Percentiles rank a stretch among this genome's conserved stretches.
Evolutionary conservation across 768 basidiomycete genomes (phyloP).

Genomic region (Amanita pallidorosea): DNA sequence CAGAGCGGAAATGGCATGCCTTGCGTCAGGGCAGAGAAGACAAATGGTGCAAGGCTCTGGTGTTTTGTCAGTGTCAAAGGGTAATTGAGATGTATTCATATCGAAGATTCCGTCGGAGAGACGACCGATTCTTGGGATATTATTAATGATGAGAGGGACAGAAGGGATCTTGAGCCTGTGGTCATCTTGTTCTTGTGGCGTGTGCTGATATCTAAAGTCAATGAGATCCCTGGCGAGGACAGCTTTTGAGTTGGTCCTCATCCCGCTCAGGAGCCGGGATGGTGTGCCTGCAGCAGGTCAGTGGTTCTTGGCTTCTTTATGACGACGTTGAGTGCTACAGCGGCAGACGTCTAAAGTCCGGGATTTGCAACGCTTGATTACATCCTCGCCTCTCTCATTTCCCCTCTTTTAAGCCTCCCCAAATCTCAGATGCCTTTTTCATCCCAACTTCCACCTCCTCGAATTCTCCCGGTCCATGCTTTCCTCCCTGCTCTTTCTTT

Average conservation of each 20-base stretch:
- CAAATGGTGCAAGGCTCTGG: not conserved
- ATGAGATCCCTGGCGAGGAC: not conserved
- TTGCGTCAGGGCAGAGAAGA: conserved; percentile 6
- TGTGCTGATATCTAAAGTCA: not conserved
- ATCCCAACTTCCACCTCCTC: not conserved
- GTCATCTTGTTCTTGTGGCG: too few relatives aligned
- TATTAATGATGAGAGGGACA: not conserved
- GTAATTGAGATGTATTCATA: not conserved
- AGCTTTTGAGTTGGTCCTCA: not conserved
- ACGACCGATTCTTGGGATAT: not conserved
- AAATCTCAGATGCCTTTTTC: conserved; percentile 5
- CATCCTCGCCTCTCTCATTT: conserved; percentile 5
- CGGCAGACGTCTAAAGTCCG: conserved; percentile 2
- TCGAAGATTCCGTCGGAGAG: not conserved
- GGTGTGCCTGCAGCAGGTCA: not conserved
- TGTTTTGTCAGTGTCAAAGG: not conserved
- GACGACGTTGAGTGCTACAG: not conserved
- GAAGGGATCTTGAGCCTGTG: not conserved
- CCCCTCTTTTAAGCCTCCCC: conserved; percentile 3
- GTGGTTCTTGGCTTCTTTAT: not conserved
- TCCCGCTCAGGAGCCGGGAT: not conserved
- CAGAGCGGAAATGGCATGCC: conserved; percentile 2
- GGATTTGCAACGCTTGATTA: too few relatives aligned
- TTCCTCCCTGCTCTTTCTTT: conserved; percentile 8
- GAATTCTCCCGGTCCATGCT: not conserved